Evolutionary conservation across 2,329 filamentous ascomycete species (phyloP).

Genomic region (Parastagonospora nodorum): DNA sequence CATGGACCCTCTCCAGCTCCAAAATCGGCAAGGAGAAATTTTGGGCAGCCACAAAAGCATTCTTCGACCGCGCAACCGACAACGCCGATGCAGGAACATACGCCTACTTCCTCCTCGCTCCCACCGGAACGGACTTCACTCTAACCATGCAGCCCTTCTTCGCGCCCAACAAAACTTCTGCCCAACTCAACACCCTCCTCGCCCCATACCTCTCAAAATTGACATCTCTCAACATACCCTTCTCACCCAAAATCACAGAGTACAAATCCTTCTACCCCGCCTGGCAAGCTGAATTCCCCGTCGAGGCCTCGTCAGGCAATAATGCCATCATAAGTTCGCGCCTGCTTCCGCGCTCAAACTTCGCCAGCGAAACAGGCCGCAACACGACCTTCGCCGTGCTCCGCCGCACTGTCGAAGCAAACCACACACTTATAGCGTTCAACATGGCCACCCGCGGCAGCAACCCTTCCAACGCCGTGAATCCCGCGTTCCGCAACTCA

Average conservation of each 20-base stretch:
- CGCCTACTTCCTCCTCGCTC: slow-evolving; percentile 19
- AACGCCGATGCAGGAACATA: slow-evolving; percentile 23
- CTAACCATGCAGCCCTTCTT: slow-evolving; percentile 27
- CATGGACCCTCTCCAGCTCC: slow-evolving; percentile 33
- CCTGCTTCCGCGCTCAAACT: slow-evolving; percentile 35
- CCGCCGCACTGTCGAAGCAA: slow-evolving; percentile 26
- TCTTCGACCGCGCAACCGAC: slow-evolving; percentile 15
- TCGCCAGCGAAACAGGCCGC: slow-evolving; percentile 25
- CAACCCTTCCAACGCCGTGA: slow-evolving; percentile 31
- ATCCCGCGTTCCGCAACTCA: slow-evolving; percentile 30
- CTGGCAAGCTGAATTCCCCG: slow-evolving; percentile 37
- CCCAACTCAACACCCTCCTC: slow-evolving; percentile 16
- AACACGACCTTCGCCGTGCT: slow-evolving; percentile 33
- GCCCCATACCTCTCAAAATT: slow-evolving; percentile 16
- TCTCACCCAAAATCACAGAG: slow-evolving; percentile 37
- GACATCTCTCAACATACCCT: slow-evolving; percentile 25
- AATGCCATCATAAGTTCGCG: slow-evolving; percentile 18
- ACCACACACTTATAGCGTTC: slow-evolving; percentile 24
- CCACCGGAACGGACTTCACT: slow-evolving; percentile 7
- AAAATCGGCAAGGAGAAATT: slow-evolving; percentile 37
- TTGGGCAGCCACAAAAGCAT: slow-evolving; percentile 24
- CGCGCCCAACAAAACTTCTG: slow-evolving; percentile 23
- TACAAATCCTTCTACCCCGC: slow-evolving; percentile 32
- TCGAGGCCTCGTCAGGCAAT: slow-evolving; percentile 23
- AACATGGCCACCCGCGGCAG: slow-evolving; percentile 22